phyloP scores from a whole-genome alignment of 352 stramenopile genomes.

The Phytophthora pluvialis region DNA sequence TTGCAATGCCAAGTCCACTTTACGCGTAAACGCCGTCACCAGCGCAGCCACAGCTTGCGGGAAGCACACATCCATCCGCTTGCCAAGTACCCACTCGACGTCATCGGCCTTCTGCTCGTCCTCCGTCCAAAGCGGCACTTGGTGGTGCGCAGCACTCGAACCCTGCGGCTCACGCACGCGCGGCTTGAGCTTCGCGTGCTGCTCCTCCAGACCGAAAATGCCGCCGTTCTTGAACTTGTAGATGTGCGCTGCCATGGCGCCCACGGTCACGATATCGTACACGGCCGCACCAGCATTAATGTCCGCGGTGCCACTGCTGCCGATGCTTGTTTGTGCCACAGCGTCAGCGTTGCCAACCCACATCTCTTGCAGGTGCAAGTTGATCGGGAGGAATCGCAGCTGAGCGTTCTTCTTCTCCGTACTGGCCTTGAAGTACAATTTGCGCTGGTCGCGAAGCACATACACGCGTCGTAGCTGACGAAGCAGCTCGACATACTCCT shows the following conservation, averaged over 20 bases:
- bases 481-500: constrained; percentile 78
- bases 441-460: constrained; percentile 68
- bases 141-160: constrained; percentile 52
- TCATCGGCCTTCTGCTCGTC: constrained; percentile 83
- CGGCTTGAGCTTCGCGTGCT: constrained; percentile 74
- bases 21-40: constrained; percentile 84
- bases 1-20: constrained; percentile 80
- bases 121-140: constrained; percentile 83
- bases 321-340: constrained; percentile 44
- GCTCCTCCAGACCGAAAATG: constrained; percentile 76
- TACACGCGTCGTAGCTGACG: constrained; percentile 70
- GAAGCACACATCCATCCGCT: constrained; percentile 89
- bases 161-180: constrained; percentile 59
- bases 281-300: constrained; percentile 43
- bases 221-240: constrained; percentile 92
- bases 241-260: constrained; percentile 85
- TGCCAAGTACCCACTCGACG: constrained; percentile 76
- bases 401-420: constrained; percentile 86
- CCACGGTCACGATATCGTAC: constrained; percentile 89
- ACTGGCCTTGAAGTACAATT: constrained; percentile 88
- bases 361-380: constrained; percentile 89
- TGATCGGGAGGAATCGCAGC: constrained; percentile 85
- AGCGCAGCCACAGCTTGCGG: constrained; percentile 77
- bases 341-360: constrained; percentile 72
- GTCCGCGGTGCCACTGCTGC: constrained; percentile 38